Conservation (phyloP, 257 asterid genomes). For the Coffea canephora region DNA sequence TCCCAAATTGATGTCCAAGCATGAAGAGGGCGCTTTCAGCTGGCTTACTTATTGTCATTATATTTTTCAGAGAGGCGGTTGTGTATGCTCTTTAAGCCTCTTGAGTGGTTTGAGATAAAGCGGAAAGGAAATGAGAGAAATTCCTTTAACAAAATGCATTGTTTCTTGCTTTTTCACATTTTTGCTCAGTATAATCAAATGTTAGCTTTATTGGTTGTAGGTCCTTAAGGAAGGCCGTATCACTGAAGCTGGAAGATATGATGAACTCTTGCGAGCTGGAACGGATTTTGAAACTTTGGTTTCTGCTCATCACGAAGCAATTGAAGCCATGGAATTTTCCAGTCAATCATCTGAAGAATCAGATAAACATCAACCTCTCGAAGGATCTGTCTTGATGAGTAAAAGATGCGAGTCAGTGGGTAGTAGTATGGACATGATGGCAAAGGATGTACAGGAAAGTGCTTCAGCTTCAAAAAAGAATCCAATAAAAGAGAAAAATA, state of each 20-base stretch:
- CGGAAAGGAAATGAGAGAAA: background rate
- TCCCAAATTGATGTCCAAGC: background rate
- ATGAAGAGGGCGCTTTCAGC: no score
- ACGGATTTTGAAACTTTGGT: constrained; percentile 86
- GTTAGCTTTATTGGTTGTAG: constrained; percentile 36
- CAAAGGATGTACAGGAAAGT: constrained; percentile 61
- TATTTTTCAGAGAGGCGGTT: background rate
- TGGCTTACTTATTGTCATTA: background rate
- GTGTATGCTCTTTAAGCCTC: background rate
- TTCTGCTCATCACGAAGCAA: constrained; percentile 95
- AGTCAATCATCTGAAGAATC: constrained; percentile 57
- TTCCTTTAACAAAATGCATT: background rate
- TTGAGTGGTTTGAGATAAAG: background rate
- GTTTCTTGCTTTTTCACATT: background rate
- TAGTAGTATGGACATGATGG: constrained; percentile 47
- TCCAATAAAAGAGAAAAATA: constrained; percentile 89
- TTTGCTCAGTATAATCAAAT: background rate
- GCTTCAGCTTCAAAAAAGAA: constrained; percentile 62
- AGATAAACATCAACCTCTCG: constrained; percentile 51
- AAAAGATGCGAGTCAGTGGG: constrained; percentile 55
- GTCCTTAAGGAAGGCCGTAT: constrained; percentile 91
- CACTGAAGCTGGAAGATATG: constrained; percentile 93
- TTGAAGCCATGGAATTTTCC: constrained; percentile 89
- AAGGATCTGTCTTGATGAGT: constrained; percentile 48
- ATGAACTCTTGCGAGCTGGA: constrained; percentile 93